phyloP scores from a whole-genome alignment of 805 yeast genomes.

The Starmerella geochares region DNA sequence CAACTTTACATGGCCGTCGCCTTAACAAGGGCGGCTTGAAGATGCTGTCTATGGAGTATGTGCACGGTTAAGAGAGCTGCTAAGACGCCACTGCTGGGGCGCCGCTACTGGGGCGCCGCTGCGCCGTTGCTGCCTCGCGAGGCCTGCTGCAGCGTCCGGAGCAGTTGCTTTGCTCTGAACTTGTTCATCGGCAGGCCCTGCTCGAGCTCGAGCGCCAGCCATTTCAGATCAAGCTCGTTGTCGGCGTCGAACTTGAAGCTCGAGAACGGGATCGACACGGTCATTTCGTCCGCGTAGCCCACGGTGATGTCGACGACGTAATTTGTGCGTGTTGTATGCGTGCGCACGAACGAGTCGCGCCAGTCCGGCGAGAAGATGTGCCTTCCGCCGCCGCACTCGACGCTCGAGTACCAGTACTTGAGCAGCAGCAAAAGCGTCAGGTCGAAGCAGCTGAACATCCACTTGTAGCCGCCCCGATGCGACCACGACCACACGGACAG shows the following conservation, averaged over 20 bases:
- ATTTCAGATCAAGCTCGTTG: constrained; percentile 11
- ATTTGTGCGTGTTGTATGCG: constrained; percentile 15
- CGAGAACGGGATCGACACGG: constrained; percentile 17
- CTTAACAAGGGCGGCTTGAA: too few species aligned
- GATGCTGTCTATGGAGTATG: too few species aligned
- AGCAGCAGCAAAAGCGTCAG: constrained; percentile 8
- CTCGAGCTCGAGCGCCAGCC: constrained; percentile 20
- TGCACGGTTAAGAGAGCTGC: too few species aligned
- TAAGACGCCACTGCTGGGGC: too few species aligned
- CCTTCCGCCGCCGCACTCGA: constrained; percentile 21
- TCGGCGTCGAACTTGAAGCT: constrained; percentile 12
- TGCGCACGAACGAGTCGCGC: constrained; percentile 17
- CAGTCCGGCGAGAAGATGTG: constrained; percentile 21
- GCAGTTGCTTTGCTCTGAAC: neutral
- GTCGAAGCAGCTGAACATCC: constrained; percentile 17
- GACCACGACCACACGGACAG: constrained; percentile 13
- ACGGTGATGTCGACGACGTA: constrained; percentile 14
- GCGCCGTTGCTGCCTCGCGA: too few species aligned
- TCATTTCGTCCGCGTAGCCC: constrained; percentile 13
- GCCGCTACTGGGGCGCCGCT: too few species aligned
- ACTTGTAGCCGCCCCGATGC: constrained; percentile 12
- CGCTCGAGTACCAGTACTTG: constrained; percentile 17
- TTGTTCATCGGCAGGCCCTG: constrained; percentile 7
- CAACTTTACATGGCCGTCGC: constrained; percentile 18
- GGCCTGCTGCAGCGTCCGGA: neutral